Evolutionary conservation across 257 asterid genomes (phyloP).

Genomic region (Solanum chmielewskii): DNA sequence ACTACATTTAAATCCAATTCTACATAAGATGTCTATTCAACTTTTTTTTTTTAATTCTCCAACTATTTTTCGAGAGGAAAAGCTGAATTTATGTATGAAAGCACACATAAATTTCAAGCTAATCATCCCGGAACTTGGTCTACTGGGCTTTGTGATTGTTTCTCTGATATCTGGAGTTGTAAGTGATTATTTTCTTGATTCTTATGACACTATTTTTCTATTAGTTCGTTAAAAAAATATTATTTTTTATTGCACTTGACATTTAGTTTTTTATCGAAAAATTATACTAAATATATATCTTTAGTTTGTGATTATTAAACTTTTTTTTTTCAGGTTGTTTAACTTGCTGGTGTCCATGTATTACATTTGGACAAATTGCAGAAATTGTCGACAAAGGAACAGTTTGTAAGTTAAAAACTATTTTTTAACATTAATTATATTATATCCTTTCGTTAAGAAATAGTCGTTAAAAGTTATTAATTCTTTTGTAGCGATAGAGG

Average conservation of each 20-base stretch:
- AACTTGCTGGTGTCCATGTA: conserved; percentile 19
- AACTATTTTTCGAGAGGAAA: too few relatives aligned
- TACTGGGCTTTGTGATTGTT: conserved; percentile 33
- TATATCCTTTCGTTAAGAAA: not conserved
- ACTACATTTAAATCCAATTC: too few relatives aligned
- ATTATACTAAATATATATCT: too few relatives aligned
- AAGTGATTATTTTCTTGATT: not conserved
- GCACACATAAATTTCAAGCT: not conserved
- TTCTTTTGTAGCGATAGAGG: too few relatives aligned
- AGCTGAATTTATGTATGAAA: too few relatives aligned
- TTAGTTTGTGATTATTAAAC: not conserved
- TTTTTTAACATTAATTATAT: too few relatives aligned
- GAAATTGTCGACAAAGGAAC: conserved; percentile 19
- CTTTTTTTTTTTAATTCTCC: too few relatives aligned
- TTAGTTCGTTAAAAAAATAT: not conserved
- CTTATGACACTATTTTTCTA: not conserved
- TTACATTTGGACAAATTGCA: conserved; percentile 23
- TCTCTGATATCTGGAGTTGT: conserved; percentile 26
- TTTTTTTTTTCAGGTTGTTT: conserved; percentile 9
- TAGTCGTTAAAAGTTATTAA: not conserved
- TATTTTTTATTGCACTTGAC: too few relatives aligned
- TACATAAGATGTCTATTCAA: too few relatives aligned
- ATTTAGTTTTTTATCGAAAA: too few relatives aligned
- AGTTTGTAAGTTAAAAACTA: conserved; percentile 1
- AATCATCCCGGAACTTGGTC: conserved; percentile 23